These are phyloP conservation scores for Pseudogymnoascus verrucosus DNA, from an alignment of 2,329 filamentous ascomycete genomes.

Conservation along the genomic window DNA sequence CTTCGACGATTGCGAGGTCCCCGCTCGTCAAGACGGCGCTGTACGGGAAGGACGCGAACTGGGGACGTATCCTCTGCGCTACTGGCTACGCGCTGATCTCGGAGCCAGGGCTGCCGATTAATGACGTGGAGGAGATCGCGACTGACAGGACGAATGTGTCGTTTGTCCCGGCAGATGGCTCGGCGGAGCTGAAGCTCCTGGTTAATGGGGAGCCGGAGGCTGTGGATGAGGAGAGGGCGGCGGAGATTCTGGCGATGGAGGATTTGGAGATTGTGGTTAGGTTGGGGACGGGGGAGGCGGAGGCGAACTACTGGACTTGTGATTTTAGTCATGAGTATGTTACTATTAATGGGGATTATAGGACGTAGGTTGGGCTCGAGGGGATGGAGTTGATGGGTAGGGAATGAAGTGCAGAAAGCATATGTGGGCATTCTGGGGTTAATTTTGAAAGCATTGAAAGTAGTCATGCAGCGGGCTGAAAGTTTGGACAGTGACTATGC, in stretches of 20 bases:
- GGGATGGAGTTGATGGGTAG: not conserved
- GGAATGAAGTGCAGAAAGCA: not conserved
- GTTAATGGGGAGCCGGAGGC: constrained; percentile 72
- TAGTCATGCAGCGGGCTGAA: not conserved
- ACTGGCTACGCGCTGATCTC: constrained; percentile 70
- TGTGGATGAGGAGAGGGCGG: constrained; percentile 69
- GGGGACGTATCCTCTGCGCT: constrained; percentile 93
- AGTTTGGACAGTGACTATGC: not conserved
- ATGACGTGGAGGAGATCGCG: constrained; percentile 55
- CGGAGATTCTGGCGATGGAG: constrained; percentile 68
- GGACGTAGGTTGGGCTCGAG: constrained; percentile 41
- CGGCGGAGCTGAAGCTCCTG: constrained; percentile 64
- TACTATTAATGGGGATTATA: constrained; percentile 59
- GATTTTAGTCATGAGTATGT: constrained; percentile 80
- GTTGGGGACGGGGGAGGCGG: constrained; percentile 59
- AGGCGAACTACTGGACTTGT: constrained; percentile 75
- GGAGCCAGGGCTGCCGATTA: constrained; percentile 47
- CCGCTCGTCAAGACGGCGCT: constrained; percentile 95
- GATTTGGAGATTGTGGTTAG: constrained; percentile 72
- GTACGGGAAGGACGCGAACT: constrained; percentile 96
- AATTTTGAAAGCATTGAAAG: not conserved
- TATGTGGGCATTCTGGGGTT: not conserved
- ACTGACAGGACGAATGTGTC: constrained; percentile 69
- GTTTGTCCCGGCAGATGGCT: constrained; percentile 72
- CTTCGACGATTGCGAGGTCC: constrained; percentile 80